Base-by-base conservation (phyloP, 176 grass and related monocot species). In the Puccinellia tenuiflora region DNA sequence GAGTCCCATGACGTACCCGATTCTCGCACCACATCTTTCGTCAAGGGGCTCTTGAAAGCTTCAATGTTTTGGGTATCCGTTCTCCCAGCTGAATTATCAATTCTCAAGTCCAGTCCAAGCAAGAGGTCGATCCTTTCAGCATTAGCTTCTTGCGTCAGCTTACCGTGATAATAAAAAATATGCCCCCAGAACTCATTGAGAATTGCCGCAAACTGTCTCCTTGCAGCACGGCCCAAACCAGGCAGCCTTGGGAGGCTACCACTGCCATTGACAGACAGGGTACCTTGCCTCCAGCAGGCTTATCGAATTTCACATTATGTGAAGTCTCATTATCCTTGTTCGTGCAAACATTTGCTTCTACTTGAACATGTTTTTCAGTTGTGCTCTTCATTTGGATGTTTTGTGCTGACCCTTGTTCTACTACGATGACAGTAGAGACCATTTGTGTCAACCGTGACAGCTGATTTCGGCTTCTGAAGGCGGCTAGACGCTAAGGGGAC, bases 91-190 rank as follows among this genome's bases (percentile, higher is more conserved):
- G 83, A 79, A 40, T 73, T 73, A 66, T 73, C 33, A 79, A 62
- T 28, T 84, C 38, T 85, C 40, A 82, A 38, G 55, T 94, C 80
- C 69, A 91, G 73, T 60, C 85, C 88, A 85, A 97, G 55, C 37
- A 92, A 73, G 30, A 86, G 12, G 43, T 83, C n/a, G 25, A 83
- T 78, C 65, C 54, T 84, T 81, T 83, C 79, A 54, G 20, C 29
- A 20, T 70, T 68, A 52, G 86, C 86, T 48, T 89, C 84, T 83
- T 79, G 80, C 0, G 85, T 90, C 21, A 83, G 54, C 46, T 92
- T 88, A 78, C 94, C 94, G 1, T 92, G 92, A 80, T 90, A 92
- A 92, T 94, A 53, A 77, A 94, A 94, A 57, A 97, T 9, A 79
- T 77, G 25, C 7, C 81, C 92, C 95, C 92, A 94, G 83, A 94